Conservation (phyloP, 129 eudicot species). For the Tanacetum coccineum region DNA sequence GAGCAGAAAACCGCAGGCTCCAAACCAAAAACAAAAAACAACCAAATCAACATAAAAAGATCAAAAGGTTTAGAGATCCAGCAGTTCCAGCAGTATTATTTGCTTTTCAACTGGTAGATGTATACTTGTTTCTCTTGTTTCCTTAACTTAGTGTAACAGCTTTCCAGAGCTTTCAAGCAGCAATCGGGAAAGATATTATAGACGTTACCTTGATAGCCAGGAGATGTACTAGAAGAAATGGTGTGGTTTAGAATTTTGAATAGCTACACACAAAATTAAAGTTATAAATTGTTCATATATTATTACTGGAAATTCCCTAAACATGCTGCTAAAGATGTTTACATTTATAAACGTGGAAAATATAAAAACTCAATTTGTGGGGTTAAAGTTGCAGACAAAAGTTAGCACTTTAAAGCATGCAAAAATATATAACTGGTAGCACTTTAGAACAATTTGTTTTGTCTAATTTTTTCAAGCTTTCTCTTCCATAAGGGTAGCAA, state of each 20-base stretch:
- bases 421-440: too few relatives aligned
- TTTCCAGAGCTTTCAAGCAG: constrained; percentile 74
- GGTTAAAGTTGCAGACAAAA: too few relatives aligned
- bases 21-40: too few relatives aligned
- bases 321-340: neutral
- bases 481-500: too few relatives aligned
- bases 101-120: neutral
- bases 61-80: too few relatives aligned
- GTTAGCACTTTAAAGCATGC: too few relatives aligned
- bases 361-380: too few relatives aligned
- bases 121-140: neutral
- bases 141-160: constrained; percentile 63
- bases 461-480: too few relatives aligned
- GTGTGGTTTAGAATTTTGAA: constrained; percentile 22
- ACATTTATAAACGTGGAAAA: too few relatives aligned
- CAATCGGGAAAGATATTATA: constrained; percentile 67
- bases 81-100: neutral
- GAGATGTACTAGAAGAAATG: constrained; percentile 76
- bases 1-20: too few relatives aligned
- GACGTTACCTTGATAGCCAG: constrained; percentile 80
- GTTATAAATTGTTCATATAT: neutral
- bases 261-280: constrained; percentile 1
- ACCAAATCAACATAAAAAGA: too few relatives aligned
- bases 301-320: neutral
- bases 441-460: too few relatives aligned